Evolutionary conservation across 352 stramenopile species (phyloP).

Genomic region (Phytophthora uliginosa): DNA sequence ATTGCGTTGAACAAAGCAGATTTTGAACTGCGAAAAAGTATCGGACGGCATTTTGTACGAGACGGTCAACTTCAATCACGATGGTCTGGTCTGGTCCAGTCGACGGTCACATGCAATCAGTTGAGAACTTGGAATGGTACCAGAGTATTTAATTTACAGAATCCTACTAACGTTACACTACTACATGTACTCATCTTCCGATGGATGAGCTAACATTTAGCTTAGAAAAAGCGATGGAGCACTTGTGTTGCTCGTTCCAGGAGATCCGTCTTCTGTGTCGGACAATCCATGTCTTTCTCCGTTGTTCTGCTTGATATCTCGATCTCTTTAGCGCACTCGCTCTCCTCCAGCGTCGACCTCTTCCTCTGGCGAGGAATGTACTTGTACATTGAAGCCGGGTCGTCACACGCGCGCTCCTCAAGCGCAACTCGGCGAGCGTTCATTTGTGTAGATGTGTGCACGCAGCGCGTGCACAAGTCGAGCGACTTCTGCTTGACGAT

Average conservation of each 20-base stretch:
- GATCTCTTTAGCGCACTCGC: conserved; percentile 20
- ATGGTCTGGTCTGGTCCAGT: too few species aligned
- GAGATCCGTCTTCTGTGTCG: conserved; percentile 7
- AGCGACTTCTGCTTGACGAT: conserved; percentile 33
- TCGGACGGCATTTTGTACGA: background rate
- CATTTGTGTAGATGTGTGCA: conserved; percentile 38
- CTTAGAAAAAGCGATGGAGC: conserved; percentile 24
- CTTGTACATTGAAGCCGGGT: conserved; percentile 38
- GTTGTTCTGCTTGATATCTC: conserved; percentile 18
- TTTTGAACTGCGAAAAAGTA: background rate
- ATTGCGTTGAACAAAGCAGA: background rate
- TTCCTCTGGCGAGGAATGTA: conserved; percentile 22
- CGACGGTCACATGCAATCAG: background rate
- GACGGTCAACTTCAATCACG: background rate
- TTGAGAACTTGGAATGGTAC: background rate
- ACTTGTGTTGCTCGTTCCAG: conserved; percentile 30
- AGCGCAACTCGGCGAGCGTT: conserved; percentile 41
- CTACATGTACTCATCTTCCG: conserved; percentile 18
- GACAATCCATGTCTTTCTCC: conserved; percentile 5
- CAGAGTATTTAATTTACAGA: conserved; percentile 14
- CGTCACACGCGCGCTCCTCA: conserved; percentile 31
- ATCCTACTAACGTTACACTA: conserved; percentile 5
- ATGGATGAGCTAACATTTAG: conserved; percentile 13
- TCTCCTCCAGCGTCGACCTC: conserved; percentile 2
- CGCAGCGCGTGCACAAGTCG: conserved; percentile 43